These are phyloP conservation scores for Epithele typhae DNA, from an alignment of 768 basidiomycete species.

Conservation along the genomic window DNA sequence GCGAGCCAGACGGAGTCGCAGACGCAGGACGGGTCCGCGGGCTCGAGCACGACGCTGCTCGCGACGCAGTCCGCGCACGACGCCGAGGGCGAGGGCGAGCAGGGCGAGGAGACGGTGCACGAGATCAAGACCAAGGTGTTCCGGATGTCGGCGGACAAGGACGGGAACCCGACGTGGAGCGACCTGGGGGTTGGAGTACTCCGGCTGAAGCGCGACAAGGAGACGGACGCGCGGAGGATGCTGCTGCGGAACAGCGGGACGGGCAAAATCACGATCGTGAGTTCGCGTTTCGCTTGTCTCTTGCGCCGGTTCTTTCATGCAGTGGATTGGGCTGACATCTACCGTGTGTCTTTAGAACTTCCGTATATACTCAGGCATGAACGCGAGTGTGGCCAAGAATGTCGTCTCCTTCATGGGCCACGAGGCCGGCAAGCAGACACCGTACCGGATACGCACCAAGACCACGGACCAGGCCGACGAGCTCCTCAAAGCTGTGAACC, in stretches of 20 bases:
- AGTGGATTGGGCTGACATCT: background rate
- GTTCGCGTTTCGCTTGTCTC: slow-evolving; percentile 25
- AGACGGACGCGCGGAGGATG: slow-evolving; percentile 50
- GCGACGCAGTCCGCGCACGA: slow-evolving; percentile 38
- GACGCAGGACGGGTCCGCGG: too few species aligned
- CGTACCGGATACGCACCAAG: slow-evolving; percentile 59
- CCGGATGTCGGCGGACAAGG: slow-evolving; percentile 48
- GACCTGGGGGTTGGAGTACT: slow-evolving; percentile 71
- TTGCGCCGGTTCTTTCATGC: background rate
- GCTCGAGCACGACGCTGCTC: slow-evolving; percentile 19
- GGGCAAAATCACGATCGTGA: slow-evolving; percentile 70
- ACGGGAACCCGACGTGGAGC: slow-evolving; percentile 48
- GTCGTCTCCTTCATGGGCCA: slow-evolving; percentile 66
- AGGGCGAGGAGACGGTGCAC: slow-evolving; percentile 68
- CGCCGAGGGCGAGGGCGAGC: slow-evolving; percentile 75
- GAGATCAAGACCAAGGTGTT: slow-evolving; percentile 58
- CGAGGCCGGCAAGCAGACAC: slow-evolving; percentile 51
- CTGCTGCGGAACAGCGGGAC: slow-evolving; percentile 70
- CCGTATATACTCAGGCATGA: slow-evolving; percentile 56
- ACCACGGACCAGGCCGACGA: slow-evolving; percentile 53
- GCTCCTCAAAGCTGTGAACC: slow-evolving; percentile 56
- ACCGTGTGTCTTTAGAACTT: slow-evolving; percentile 55
- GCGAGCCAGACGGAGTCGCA: background rate
- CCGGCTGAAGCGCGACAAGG: slow-evolving; percentile 72
- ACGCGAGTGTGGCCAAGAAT: slow-evolving; percentile 48